Evolutionary conservation across 139 green algal genomes (phyloP), one percentile per base, ranked within the genome.

Genomic region (Chlamydomonas sphaeroides): DNA sequence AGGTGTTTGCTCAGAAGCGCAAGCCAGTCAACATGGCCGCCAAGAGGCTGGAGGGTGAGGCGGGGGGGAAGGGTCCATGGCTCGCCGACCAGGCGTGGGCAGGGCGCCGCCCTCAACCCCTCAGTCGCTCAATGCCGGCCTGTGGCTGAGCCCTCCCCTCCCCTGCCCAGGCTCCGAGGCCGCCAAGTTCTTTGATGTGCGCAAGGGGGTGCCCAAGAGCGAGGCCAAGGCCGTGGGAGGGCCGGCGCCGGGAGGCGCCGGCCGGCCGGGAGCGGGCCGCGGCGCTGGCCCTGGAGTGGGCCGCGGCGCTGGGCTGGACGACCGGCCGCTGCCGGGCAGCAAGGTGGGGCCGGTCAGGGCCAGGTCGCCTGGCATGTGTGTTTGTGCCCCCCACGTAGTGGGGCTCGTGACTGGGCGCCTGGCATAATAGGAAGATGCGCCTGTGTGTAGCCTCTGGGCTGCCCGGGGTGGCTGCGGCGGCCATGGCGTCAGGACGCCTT

Each of bases 1-100:
- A 88, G 84, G 78, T 85, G 25, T 85, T 88, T 63, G 69, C 51
- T 25, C 68, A 74, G 49, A 88, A 88, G 56, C 78, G 84, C 3
- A 88, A 88, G 67, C 67, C 69, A 0, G 78, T 88, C 69, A 85
- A 85, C 77, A 79, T 83, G 69, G 49, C 59, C 38, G 84, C 78
- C 28, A 75, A 74, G 49, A 65, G 77, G 0, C n/a, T 84, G 65
- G 77, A 82, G 39, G 75, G 75, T 82, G 75, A 26, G 74, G 11
- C 20, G 32, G 1, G 62, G 32, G 62, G 32, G 15, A 20, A 28
- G n/a, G n/a, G n/a, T n/a, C n/a, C n/a, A n/a, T n/a, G n/a, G n/a
- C n/a, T n/a, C n/a, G n/a, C n/a, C n/a, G n/a, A n/a, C n/a, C n/a
- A n/a, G n/a, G n/a, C n/a, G n/a, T n/a, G n/a, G n/a, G n/a, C n/a